Conservation (phyloP, 1,284 basidiomycete genomes). For the Rhodotorula glutinis region DNA sequence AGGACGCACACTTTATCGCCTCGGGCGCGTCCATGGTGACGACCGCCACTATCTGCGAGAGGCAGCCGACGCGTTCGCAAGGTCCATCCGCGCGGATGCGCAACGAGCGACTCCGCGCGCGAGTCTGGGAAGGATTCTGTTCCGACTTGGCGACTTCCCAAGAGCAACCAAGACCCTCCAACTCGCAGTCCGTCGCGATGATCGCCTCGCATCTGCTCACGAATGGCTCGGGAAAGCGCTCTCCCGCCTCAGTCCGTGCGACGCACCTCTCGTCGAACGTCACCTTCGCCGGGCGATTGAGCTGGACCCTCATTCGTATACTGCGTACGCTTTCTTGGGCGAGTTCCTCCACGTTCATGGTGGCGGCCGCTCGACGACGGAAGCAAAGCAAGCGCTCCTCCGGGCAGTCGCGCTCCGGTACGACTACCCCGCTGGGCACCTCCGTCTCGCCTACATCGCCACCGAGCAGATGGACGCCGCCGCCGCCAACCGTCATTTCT, state of each 20-base stretch:
- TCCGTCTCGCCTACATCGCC: slow-evolving; percentile 27
- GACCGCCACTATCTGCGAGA: not conserved
- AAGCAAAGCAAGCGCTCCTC: not conserved
- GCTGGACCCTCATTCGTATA: slow-evolving; percentile 6
- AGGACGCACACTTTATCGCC: slow-evolving; percentile 18
- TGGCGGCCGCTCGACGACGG: not conserved
- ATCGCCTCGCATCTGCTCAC: slow-evolving; percentile 15
- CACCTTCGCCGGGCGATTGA: slow-evolving; percentile 20
- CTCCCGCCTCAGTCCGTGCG: not conserved
- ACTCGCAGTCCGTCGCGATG: slow-evolving; percentile 17
- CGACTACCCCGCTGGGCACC: slow-evolving; percentile 34
- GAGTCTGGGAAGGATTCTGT: slow-evolving; percentile 18
- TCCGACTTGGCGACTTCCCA: slow-evolving; percentile 8
- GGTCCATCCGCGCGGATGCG: slow-evolving; percentile 15
- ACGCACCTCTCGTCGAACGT: slow-evolving; percentile 1
- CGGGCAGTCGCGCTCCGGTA: slow-evolving; percentile 7
- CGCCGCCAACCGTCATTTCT: not conserved
- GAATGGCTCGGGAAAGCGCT: slow-evolving; percentile 33
- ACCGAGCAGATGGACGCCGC: slow-evolving; percentile 22
- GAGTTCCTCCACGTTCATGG: slow-evolving; percentile 18
- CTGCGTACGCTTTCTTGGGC: slow-evolving; percentile 26
- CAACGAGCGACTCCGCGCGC: slow-evolving; percentile 14
- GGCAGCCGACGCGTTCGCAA: slow-evolving; percentile 11
- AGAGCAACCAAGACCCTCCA: slow-evolving; percentile 11
- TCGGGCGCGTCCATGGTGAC: slow-evolving; percentile 3